Evolutionary conservation across 2,329 filamentous ascomycete genomes (phyloP).

Genomic region (Teratosphaeria destructans): DNA sequence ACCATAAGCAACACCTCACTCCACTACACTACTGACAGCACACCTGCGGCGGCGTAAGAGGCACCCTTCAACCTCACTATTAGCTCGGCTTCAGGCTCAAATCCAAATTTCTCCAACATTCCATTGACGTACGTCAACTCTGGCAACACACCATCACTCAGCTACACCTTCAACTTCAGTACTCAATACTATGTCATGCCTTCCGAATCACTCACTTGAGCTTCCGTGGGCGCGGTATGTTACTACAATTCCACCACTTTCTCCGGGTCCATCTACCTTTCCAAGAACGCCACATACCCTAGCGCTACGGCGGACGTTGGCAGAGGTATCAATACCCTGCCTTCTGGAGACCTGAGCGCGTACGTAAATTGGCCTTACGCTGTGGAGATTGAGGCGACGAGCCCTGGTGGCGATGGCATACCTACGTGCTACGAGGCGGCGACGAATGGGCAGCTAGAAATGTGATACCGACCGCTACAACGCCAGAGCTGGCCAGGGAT

Average conservation of each 20-base stretch:
- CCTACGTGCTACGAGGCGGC: constrained; percentile 44
- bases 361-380: constrained; percentile 48
- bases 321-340: constrained; percentile 3
- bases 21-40: constrained; percentile 34
- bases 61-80: constrained; percentile 26
- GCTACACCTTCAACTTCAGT: constrained; percentile 47
- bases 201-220: constrained; percentile 31
- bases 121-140: constrained; percentile 42
- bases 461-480: constrained; percentile 25
- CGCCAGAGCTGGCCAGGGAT: constrained; percentile 23
- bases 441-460: constrained; percentile 27
- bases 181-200: constrained; percentile 46
- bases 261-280: constrained; percentile 46
- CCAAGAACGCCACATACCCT: constrained; percentile 10
- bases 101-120: constrained; percentile 45
- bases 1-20: constrained; percentile 37
- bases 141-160: constrained; percentile 36
- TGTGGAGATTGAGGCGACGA: constrained; percentile 45
- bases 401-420: constrained; percentile 37
- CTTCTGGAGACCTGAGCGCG: constrained; percentile 6
- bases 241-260: constrained; percentile 48
- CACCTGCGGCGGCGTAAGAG: constrained; percentile 47
- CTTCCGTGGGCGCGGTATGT: constrained; percentile 43
- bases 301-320: background rate
- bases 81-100: constrained; percentile 47